Percentiles rank a stretch among this genome's conserved stretches.
Conservation (phyloP, 225 moss, liverwort and hornwort genomes). For the Straminergon stramineum region DNA sequence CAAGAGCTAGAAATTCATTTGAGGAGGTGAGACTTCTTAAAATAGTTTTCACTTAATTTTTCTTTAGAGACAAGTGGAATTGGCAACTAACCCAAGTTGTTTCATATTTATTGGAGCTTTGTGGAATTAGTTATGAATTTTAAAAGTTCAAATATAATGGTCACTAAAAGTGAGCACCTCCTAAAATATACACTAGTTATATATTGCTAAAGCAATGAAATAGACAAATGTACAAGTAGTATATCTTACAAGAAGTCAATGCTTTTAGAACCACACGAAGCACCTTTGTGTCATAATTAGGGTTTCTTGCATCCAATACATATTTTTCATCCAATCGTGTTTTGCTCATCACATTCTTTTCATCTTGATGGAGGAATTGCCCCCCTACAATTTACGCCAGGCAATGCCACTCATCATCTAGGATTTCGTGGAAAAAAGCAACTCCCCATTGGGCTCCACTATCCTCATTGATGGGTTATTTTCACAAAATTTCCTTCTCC, state of each 20-base stretch:
- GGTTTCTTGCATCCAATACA: accelerated
- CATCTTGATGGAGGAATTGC: not conserved
- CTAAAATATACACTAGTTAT: not conserved
- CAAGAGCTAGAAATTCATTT: accelerated
- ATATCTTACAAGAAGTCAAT: accelerated
- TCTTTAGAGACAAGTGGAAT: not conserved
- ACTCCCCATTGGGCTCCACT: accelerated
- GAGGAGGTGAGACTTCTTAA: not conserved
- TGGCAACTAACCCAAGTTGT: accelerated
- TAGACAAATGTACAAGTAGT: too few relatives aligned
- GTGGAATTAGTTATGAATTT: not conserved
- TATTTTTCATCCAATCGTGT: not conserved
- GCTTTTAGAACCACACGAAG: accelerated
- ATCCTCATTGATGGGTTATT: accelerated
- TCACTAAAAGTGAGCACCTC: not conserved
- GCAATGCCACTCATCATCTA: not conserved
- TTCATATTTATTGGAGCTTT: not conserved
- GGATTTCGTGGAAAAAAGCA: not conserved
- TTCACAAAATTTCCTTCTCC: accelerated
- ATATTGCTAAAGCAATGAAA: not conserved
- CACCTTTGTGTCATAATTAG: accelerated
- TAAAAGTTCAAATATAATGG: accelerated
- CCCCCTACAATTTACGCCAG: accelerated
- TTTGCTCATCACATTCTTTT: not conserved
- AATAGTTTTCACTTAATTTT: not conserved